Evolutionary conservation across 371 early-diverging fungal genomes (phyloP), one percentile per base, ranked within the genome.

Genomic region (Dentiscutata heterogama): DNA sequence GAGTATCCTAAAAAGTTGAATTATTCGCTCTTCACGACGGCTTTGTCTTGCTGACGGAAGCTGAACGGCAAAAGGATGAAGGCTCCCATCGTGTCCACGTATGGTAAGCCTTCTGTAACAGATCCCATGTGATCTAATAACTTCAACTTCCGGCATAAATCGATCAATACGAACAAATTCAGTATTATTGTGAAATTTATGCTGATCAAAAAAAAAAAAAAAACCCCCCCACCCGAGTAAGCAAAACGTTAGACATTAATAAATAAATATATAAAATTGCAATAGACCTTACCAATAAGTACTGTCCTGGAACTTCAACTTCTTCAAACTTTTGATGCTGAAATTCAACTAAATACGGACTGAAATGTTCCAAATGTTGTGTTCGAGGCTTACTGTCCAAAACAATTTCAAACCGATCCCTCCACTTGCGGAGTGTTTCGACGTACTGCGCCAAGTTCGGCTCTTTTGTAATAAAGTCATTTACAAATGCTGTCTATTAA

Each of bases 271-370:
- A 10, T 64, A 64, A 64, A 65, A 65, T 25, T 29, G 7, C 65
- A 65, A 29, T 35, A 50, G 31, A 31, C 22, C 29, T 51, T 29
- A 78, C 78, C 60, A 94, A 83, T 81, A 97, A 86, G 84, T 99
- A 99, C 88, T 99, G 99, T 1, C 99, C 99, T 18, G 99, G 99
- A 8, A 99, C 94, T 80, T 99, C 98, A 6, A 99, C 94, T 83
- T 99, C 99, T 84, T 98, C 98, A 83, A 98, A 98, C 86, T 96
- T 96, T 80, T 96, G 95, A 86, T 97, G 96, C 85, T 99, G 98
- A 88, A 99, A 98, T 83, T 99, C 99, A 2, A 95, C 97, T 73
- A 99, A 87, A 87, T 97, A 97, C 68, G 94, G 96, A 51, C 94
- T 94, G 82, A 94, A 94, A 29, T 94, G 90, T 85, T 97, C 97